Evolutionary conservation across 352 stramenopile species (phyloP).

Genomic region (Pythium insidiosum): DNA sequence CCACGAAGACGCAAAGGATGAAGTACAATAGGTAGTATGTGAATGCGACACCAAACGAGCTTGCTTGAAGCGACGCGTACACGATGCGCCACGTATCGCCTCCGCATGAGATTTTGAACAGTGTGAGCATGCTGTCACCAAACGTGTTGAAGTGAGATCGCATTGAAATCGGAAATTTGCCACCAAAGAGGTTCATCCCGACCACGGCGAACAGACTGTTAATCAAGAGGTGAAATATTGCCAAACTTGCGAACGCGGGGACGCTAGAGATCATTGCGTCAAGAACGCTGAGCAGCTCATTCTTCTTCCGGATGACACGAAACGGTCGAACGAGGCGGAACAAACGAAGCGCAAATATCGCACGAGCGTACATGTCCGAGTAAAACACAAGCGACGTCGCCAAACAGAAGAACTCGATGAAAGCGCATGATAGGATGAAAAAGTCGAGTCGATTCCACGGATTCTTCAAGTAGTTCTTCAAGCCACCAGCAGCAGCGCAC

Average conservation of each 20-base stretch:
- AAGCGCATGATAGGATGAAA: slow-evolving; percentile 49
- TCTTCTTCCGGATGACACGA: slow-evolving; percentile 66
- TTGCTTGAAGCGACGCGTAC: slow-evolving; percentile 51
- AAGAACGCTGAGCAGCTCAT: slow-evolving; percentile 59
- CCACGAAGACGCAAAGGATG: slow-evolving; percentile 55
- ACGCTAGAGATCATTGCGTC: slow-evolving; percentile 63
- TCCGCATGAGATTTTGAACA: slow-evolving; percentile 83
- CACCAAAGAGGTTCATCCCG: slow-evolving; percentile 77
- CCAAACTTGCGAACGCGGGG: slow-evolving; percentile 56
- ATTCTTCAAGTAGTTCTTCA: slow-evolving; percentile 64
- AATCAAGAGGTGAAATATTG: slow-evolving; percentile 48
- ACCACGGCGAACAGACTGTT: slow-evolving; percentile 79
- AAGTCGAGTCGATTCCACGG: slow-evolving; percentile 81
- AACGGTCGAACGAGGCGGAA: slow-evolving; percentile 77
- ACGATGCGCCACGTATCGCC: slow-evolving; percentile 80
- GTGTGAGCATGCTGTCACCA: slow-evolving; percentile 69
- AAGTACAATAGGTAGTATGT: slow-evolving; percentile 73
- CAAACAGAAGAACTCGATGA: slow-evolving; percentile 62
- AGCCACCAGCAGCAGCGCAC: slow-evolving; percentile 35
- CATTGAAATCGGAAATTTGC: slow-evolving; percentile 63
- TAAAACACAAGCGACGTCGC: slow-evolving; percentile 47
- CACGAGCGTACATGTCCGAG: slow-evolving; percentile 54
- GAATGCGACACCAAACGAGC: slow-evolving; percentile 42
- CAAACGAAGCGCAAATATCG: slow-evolving; percentile 71
- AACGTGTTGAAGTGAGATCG: slow-evolving; percentile 81